Base-by-base conservation (phyloP, 148 eudicot genomes). In the Rhododendron vialii region DNA sequence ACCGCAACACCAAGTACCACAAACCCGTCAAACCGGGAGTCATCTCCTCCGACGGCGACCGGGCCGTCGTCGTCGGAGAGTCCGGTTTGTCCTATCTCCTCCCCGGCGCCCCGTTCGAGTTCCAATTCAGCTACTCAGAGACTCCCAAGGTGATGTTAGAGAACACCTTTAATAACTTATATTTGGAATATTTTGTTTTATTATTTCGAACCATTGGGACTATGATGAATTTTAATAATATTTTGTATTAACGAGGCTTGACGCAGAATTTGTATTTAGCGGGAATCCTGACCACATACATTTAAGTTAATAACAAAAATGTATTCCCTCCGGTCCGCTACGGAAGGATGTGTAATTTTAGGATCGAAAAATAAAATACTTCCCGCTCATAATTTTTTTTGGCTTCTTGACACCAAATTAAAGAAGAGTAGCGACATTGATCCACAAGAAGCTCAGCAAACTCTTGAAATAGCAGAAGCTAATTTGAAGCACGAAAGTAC, bases 51-150 rank as follows among this genome's bases (percentile, higher is more conserved):
- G 48, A 76, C 50, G 80, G 80, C 50, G 80, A 76, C 5, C 28
- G 80, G 4, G 2, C 80, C 50, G 80, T 76, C 5, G 48, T 76
- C 13, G 48, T 76, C 50, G 80, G 80, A 3, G 80, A 76, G 4
- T 76, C 80, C 28, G 80, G 80, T 14, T 26, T 76, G 22, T 94
- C 98, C n/a, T 96, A 92, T 78, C 92, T 84, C 14, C 92, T 96
- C 38, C 99, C 98, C 6, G 96, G 94, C 1, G 99, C 98, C 0
- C 99, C 99, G 0, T 96, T 96, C 86, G 99, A 92, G 91, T 96
- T 94, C 87, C 93, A 92, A 48, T 96, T 93, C 88, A 96, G 99
- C 84, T 96, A 96, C 84, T 96, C 99, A 0, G 99, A 96, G 91
- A 95, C 94, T 13, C 99, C 99, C 0, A 94, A 92, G 71, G 94